Evolutionary conservation across 768 basidiomycete species (phyloP).

Genomic region (Rhizopogon vulgaris): DNA sequence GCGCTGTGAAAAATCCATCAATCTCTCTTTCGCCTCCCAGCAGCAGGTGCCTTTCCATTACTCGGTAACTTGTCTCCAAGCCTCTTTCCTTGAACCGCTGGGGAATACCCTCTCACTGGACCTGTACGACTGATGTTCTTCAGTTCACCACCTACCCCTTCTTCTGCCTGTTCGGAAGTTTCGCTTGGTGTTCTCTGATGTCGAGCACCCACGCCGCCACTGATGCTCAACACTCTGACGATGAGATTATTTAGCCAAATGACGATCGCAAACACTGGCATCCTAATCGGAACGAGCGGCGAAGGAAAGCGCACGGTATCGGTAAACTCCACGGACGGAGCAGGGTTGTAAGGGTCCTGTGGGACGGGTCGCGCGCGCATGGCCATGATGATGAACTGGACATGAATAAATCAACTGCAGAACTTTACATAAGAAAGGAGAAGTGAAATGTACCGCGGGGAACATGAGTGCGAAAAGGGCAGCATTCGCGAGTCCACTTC

Average conservation of each 20-base stretch:
- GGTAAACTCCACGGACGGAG: slow-evolving; percentile 26
- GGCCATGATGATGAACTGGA: slow-evolving; percentile 79
- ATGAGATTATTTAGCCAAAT: slow-evolving; percentile 71
- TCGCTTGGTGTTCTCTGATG: slow-evolving; percentile 36
- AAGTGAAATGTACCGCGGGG: slow-evolving; percentile 51
- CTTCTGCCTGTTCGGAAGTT: slow-evolving; percentile 54
- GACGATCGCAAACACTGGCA: slow-evolving; percentile 70
- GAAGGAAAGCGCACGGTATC: slow-evolving; percentile 58
- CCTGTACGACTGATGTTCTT: slow-evolving; percentile 4
- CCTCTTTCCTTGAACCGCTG: background rate
- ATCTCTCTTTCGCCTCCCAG: slow-evolving; percentile 42
- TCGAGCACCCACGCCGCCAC: slow-evolving; percentile 26
- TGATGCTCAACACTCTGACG: slow-evolving; percentile 55
- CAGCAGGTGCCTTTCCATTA: slow-evolving; percentile 19
- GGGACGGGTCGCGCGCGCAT: slow-evolving; percentile 74
- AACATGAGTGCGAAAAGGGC: slow-evolving; percentile 79
- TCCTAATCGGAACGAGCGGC: slow-evolving; percentile 72
- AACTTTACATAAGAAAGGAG: background rate
- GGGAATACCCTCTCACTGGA: background rate
- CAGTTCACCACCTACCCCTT: slow-evolving; percentile 39
- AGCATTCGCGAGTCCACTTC: slow-evolving; percentile 71
- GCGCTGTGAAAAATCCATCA: slow-evolving; percentile 19
- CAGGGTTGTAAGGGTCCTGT: slow-evolving; percentile 66
- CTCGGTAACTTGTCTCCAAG: slow-evolving; percentile 7
- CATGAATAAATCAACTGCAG: slow-evolving; percentile 5